Base-by-base conservation (phyloP, 148 eudicot species). In the Silene conica region DNA sequence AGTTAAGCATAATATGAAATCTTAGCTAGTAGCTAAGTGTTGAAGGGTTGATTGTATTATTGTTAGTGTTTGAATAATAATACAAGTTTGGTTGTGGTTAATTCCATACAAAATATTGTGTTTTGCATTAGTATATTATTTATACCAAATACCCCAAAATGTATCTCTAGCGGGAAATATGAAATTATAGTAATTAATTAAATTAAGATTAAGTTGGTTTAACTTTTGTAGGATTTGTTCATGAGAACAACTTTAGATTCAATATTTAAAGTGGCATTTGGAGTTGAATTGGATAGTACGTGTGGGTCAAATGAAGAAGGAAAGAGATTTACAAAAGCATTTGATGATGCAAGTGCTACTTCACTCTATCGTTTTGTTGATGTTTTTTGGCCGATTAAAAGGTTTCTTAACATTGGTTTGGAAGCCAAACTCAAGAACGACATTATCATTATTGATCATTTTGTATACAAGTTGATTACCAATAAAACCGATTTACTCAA, bases 241-340 rank as follows among this genome's bases (percentile, higher is more conserved):
- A 87, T 89, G 96, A 90, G 84, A 77, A 79, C 95, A 4, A 84
- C 97, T 16, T 63, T 92, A 21, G 96, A 92, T 72, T 92, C 92
- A 0, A 82, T 88, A 58, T 88, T 88, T 85, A 90, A 79, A 67
- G 95, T 90, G 25, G 89, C 77, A 26, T 82, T 92, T 73, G 97
- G 97, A 58, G 80, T 84, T 69, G 92, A 90, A 15, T 78, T 92
- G 8, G 87, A 92, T 75, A 85, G 85, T 76, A 78, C 85, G 86
- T 73, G 83, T 74, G 96, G 97, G 3, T 69, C 89, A 55, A 83
- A 73, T 72, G 92, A 86, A 65, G 89, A 87, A 79, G 90, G 97
- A 13, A 34, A 69, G 23, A 67, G 28, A 67, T 92, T 92, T 66
- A 52, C 80, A 62, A 58, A 75, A n/a, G 89, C 92, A 41, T 89